Conservation (phyloP, 2,329 filamentous ascomycete genomes). For the Ophiostoma sp. region DNA sequence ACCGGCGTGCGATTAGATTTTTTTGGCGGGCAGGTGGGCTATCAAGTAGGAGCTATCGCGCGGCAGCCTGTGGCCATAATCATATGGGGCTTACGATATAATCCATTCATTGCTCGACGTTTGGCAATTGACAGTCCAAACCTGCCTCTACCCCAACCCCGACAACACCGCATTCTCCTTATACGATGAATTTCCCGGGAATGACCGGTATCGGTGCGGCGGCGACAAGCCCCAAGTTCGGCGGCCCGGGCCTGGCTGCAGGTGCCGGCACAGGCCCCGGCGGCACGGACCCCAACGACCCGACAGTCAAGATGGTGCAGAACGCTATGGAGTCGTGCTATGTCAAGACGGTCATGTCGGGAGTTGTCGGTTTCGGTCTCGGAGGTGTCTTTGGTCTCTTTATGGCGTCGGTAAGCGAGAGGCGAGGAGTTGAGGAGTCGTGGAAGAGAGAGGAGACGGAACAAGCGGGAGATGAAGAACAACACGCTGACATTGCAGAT, state of each 20-base stretch:
- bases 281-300: constrained; percentile 41
- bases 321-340: constrained; percentile 85
- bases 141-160: background rate
- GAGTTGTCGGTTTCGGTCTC: constrained; percentile 88
- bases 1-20: constrained; percentile 24
- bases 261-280: constrained; percentile 27
- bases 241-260: constrained; percentile 35
- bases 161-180: background rate
- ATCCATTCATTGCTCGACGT: background rate
- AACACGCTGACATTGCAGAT: constrained; percentile 53
- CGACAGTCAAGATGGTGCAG: constrained; percentile 65
- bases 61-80: background rate
- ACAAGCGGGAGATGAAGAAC: no score
- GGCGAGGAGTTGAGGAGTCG: no score
- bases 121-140: background rate
- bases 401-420: constrained; percentile 74
- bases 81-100: background rate
- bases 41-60: constrained; percentile 3
- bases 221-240: constrained; percentile 4
- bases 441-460: background rate
- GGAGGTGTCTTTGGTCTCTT: constrained; percentile 94
- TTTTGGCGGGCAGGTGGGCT: constrained; percentile 9
- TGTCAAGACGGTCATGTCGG: constrained; percentile 81
- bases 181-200: constrained; percentile 30
- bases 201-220: constrained; percentile 29